Evolutionary conservation across 768 basidiomycete genomes (phyloP).

Genomic region (Auricularia sp.): DNA sequence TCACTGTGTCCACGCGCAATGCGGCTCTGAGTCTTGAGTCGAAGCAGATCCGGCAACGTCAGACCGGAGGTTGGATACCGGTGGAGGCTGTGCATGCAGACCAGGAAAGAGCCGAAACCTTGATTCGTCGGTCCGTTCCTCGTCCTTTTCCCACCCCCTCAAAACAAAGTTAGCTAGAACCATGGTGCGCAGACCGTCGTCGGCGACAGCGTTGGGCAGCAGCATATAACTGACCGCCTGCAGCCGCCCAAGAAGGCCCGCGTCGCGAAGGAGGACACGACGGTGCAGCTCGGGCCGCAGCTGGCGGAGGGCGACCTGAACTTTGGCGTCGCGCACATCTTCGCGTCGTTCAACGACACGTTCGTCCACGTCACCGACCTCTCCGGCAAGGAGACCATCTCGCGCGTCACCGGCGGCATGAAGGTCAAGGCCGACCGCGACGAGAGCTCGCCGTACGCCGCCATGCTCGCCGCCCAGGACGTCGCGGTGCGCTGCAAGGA

Average conservation of each 20-base stretch:
- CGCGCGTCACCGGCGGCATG: slow-evolving; percentile 98
- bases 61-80: no score
- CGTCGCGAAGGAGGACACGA: slow-evolving; percentile 66
- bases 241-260: slow-evolving; percentile 81
- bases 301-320: slow-evolving; percentile 94
- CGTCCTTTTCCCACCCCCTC: no score
- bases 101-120: no score
- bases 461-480: slow-evolving; percentile 98
- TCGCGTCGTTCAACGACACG: slow-evolving; percentile 98
- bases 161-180: no score
- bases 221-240: slow-evolving; percentile 8
- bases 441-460: slow-evolving; percentile 94
- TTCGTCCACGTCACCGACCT: slow-evolving; percentile 99
- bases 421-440: slow-evolving; percentile 99
- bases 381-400: slow-evolving; percentile 97
- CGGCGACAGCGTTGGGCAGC: neutral
- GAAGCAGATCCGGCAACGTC: neutral
- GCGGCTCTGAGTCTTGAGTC: no score
- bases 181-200: neutral
- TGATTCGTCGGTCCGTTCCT: no score
- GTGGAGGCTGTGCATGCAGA: no score
- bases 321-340: slow-evolving; percentile 98
- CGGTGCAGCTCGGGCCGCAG: slow-evolving; percentile 89
- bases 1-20: neutral
- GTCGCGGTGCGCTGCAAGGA: slow-evolving; percentile 94